These are phyloP conservation scores for Aspergillus fumigatus DNA, from an alignment of 2,329 filamentous ascomycete genomes.

Conservation along the genomic window DNA sequence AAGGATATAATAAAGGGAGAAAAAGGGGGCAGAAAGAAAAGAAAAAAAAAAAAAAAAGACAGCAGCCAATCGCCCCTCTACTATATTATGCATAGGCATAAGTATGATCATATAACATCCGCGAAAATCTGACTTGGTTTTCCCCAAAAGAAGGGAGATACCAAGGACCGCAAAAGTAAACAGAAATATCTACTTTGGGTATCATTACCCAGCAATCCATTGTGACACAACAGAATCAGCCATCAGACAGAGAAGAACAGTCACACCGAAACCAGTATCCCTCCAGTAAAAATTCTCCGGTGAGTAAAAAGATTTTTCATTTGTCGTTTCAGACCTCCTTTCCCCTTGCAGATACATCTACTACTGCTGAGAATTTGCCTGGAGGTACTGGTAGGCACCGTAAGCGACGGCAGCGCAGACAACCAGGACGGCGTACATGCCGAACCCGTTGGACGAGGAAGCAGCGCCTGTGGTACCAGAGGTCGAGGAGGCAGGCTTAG, in stretches of 20 bases:
- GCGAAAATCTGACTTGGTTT: not conserved
- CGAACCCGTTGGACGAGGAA: constrained; percentile 55
- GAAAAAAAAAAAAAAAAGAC: not conserved
- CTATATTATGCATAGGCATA: not conserved
- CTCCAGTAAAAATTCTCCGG: constrained; percentile 6
- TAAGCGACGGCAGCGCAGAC: constrained; percentile 74
- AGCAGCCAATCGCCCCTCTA: not conserved
- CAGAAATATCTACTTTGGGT: not conserved
- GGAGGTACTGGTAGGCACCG: constrained; percentile 79
- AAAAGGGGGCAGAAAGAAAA: not conserved
- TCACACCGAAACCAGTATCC: not conserved
- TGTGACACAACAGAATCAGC: constrained; percentile 2
- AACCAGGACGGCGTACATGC: constrained; percentile 75
- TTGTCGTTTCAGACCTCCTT: constrained; percentile 3
- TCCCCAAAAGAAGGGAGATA: not conserved
- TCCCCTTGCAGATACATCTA: constrained; percentile 11
- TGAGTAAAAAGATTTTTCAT: constrained; percentile 2
- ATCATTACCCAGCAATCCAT: not conserved
- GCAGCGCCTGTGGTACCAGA: constrained; percentile 31
- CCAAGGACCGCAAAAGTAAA: not conserved
- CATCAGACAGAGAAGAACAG: not conserved
- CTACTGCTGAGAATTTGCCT: constrained; percentile 40
- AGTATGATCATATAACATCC: not conserved
- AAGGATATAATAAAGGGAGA: not conserved
- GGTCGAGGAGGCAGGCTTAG: constrained; percentile 45